Evolutionary conservation across 2,329 filamentous ascomycete species (phyloP), one percentile per base, ranked within the genome.

Genomic region (Phaeosphaeria sp.): DNA sequence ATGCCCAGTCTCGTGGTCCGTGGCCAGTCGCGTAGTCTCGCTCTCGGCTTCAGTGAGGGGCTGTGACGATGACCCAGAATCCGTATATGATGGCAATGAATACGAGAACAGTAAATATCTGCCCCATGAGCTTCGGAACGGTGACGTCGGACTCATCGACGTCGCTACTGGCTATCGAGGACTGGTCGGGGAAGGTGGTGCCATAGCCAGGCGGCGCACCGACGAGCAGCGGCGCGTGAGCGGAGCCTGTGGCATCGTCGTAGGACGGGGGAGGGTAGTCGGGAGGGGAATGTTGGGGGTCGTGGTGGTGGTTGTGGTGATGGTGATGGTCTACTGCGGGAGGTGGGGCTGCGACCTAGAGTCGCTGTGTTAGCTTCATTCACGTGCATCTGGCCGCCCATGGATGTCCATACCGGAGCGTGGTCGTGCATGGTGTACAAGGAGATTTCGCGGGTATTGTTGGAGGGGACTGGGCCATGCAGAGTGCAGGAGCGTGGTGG

Each of bases 181-280:
- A 74, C 18, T 61, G 65, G 36, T 74, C 71, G n/a, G 61, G 59
- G 44, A 71, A 67, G 30, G 61, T 45, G 42, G 69, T 67, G 50
- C 73, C 73, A 42, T 77, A 76, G 48, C 68, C 60, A 33, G 70
- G 68, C 1, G 67, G 65, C 1, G 70, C 68, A 2, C 71, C 71
- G 2, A 69, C 68, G 1, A 75, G 65, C n/a, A 75, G 67, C 1
- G 74, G 74, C 3, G 69, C 56, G 15, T 55, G 54, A 2, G 61
- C 53, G 17, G 67, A 67, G 1, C 64, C 63, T 2, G 65, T 72
- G 5, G 73, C 70, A 49, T 74, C 73, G 20, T 75, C 65, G 49
- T 77, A 77, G 1, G 73, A 75, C 3, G 74, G 74, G 7, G 72
- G 74, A 17, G 72, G 68, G 24, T 70, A 68, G 25, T 70, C 64